These are phyloP conservation scores for Yarrowia sp. DNA, from an alignment of 805 yeast species.

Conservation along the genomic window DNA sequence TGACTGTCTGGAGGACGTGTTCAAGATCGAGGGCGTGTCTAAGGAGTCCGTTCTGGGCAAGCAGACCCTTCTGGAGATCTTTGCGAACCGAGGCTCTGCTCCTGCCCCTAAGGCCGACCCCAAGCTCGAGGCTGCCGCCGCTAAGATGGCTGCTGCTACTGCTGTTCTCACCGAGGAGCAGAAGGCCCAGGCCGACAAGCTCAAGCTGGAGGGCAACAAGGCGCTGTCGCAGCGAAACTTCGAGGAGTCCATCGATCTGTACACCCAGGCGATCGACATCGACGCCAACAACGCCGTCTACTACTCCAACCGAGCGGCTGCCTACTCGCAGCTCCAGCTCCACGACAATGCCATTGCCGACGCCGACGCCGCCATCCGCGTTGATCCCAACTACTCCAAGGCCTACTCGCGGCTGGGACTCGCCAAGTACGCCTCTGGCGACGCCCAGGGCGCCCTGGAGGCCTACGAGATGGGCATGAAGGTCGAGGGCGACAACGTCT, in stretches of 20 bases:
- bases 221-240: conserved; percentile 79
- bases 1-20: conserved; percentile 88
- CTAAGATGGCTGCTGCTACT: conserved; percentile 11
- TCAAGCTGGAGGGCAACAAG: conserved; percentile 85
- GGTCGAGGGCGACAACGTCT: conserved; percentile 77
- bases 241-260: conserved; percentile 66
- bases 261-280: conserved; percentile 74
- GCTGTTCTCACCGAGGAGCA: conserved; percentile 42
- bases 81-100: conserved; percentile 39
- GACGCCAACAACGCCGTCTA: conserved; percentile 76
- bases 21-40: conserved; percentile 55
- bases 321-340: conserved; percentile 73
- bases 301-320: conserved; percentile 95
- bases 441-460: conserved; percentile 80
- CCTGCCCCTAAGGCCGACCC: conserved; percentile 12
- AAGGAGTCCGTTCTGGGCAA: conserved; percentile 36
- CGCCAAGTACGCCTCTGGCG: conserved; percentile 93
- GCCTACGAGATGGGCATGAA: conserved; percentile 88
- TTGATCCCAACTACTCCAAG: conserved; percentile 80
- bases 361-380: conserved; percentile 74
- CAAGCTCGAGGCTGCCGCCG: background rate
- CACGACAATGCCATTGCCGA: conserved; percentile 78
- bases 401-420: conserved; percentile 94
- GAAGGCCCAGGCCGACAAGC: conserved; percentile 74
- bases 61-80: conserved; percentile 49